These are phyloP conservation scores for Calonectria ilicicola DNA, from an alignment of 2,329 filamentous ascomycete species.

Conservation along the genomic window DNA sequence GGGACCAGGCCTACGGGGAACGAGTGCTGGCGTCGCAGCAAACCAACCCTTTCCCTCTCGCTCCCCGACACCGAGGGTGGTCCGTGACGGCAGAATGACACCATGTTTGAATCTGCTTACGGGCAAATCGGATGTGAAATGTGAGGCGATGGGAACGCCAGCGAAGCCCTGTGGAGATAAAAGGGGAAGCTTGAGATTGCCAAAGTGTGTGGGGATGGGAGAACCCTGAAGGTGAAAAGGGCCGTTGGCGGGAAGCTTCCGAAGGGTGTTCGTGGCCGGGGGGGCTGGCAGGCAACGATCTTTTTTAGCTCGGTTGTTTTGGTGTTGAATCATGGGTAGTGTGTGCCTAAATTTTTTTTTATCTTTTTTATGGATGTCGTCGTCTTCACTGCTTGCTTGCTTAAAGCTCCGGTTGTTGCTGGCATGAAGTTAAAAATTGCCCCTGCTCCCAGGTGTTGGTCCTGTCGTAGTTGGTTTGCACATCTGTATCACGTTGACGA, in stretches of 20 bases:
- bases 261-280: slow-evolving; percentile 37
- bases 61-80: background rate
- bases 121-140: slow-evolving; percentile 2
- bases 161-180: slow-evolving; percentile 6
- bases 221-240: background rate
- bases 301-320: slow-evolving; percentile 4
- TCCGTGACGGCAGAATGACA: slow-evolving; percentile 2
- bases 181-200: slow-evolving; percentile 14
- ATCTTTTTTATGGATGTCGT: no score
- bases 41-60: background rate
- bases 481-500: slow-evolving; percentile 2
- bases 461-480: background rate
- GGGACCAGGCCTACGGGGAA: slow-evolving; percentile 21
- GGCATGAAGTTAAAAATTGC: slow-evolving; percentile 3
- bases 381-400: background rate
- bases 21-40: slow-evolving; percentile 7
- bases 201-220: slow-evolving; percentile 18
- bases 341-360: background rate
- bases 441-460: background rate
- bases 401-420: background rate
- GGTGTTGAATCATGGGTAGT: background rate
- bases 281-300: slow-evolving; percentile 27
- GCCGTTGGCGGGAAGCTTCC: slow-evolving; percentile 34
- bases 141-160: slow-evolving; percentile 24
- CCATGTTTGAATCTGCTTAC: slow-evolving; percentile 1